Percentiles rank a stretch among this genome's conserved stretches.
Evolutionary conservation across 345 rosid genomes (phyloP).

Genomic region (Lagerstroemia speciosa): DNA sequence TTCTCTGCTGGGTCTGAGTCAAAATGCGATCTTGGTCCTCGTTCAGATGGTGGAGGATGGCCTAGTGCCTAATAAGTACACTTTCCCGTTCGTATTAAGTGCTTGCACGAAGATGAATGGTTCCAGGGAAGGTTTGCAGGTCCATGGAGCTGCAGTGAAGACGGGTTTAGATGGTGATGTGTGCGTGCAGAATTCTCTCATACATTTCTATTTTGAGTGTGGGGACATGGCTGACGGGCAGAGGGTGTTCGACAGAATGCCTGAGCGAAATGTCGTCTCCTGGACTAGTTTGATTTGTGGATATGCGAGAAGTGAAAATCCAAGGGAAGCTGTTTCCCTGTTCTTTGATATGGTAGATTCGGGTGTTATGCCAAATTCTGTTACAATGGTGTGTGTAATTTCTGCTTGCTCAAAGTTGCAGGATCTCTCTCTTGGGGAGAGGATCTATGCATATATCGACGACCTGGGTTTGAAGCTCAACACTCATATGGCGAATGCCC

Average conservation of each 20-base stretch:
- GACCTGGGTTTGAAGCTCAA: conserved; percentile 30
- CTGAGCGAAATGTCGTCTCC: conserved; percentile 47
- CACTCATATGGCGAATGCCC: conserved; percentile 42
- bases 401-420: conserved; percentile 59
- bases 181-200: conserved; percentile 47
- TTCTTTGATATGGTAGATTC: conserved; percentile 44
- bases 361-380: conserved; percentile 37
- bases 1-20: conserved; percentile 32
- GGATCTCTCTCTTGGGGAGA: conserved; percentile 40
- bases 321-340: conserved; percentile 44
- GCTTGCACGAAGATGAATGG: conserved; percentile 43
- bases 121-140: conserved; percentile 33
- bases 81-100: conserved; percentile 50
- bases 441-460: conserved; percentile 31
- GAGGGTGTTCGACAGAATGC: conserved; percentile 54
- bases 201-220: conserved; percentile 50
- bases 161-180: conserved; percentile 34
- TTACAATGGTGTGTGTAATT: conserved; percentile 50
- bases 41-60: conserved; percentile 31
- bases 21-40: conserved; percentile 32
- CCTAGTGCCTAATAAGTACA: conserved; percentile 43
- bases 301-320: conserved; percentile 31
- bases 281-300: conserved; percentile 75
- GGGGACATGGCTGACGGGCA: conserved; percentile 35
- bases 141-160: conserved; percentile 42